Evolutionary conservation across 305 asterid genomes (phyloP), one percentile per base, ranked within the genome.

Genomic region (Fraxinus sp.): DNA sequence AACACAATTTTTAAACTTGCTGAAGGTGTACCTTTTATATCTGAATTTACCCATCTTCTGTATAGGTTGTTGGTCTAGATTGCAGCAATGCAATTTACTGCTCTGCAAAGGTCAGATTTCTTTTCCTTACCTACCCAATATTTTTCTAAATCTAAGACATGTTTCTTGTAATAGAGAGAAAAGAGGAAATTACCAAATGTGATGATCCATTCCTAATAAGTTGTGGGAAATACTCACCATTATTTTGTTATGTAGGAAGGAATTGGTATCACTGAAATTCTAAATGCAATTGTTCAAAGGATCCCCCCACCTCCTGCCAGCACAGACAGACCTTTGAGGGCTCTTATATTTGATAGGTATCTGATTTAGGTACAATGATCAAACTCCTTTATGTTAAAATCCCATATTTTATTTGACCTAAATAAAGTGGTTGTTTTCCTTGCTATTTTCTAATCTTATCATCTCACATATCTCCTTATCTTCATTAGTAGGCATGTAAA

Each of bases 291-390:
- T 88, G 97, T 95, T 86, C 91, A 88, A 86, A 93, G 90, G 92
- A 90, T 96, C 84, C 99, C 98, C 80, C 93, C 97, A 26, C 98
- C 99, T 80, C 89, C 62, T 83, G 93, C 91, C 84, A 91, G 97
- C 72, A 92, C 92, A 83, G 91, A 87, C 83, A 89, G 86, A 85
- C 98, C 99, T 80, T 89, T 95, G 91, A 93, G 97, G 91, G 99
- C 99, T 84, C 97, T 96, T 83, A 96, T 96, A 87, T 96, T 96
- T 91, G 99, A 96, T 89, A 96, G 99, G 99, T 96, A 91, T 87
- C 91, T 87, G 78, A 89, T 89, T 87, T 90, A 88, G 92, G 90
- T 88, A 87, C 92, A 84, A 86, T 82, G 84, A 89, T 86, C 83
- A 77, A 82, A 80, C 89, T 89, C 88, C 90, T 82, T 83, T 8